A percentile compares a stretch with the other conserved stretches of the same genome.
Evolutionary conservation across 345 rosid species (phyloP).

Genomic region (Linum trigynum): DNA sequence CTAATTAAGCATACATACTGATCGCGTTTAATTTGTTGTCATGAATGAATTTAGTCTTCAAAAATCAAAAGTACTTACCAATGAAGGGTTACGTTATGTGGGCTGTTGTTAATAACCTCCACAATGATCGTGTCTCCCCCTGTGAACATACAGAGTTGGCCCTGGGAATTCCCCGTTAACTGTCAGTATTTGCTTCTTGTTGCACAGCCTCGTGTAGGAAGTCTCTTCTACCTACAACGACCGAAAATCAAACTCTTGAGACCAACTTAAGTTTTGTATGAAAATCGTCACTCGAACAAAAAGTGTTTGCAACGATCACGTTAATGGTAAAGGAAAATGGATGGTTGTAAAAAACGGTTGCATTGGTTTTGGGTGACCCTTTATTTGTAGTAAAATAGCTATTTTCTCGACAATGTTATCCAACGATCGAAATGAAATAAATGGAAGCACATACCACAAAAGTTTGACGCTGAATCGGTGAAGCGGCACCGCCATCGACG

Average conservation of each 20-base stretch:
- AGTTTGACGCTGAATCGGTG: not conserved
- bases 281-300: no score
- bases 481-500: not conserved
- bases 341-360: no score
- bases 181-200: not conserved
- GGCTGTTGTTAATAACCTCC: not conserved
- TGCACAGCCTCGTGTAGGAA: not conserved
- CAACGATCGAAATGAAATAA: no score
- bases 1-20: no score
- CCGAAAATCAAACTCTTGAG: no score
- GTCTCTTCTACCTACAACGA: not conserved
- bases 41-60: no score
- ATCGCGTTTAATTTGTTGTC: not conserved
- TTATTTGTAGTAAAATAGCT: not conserved
- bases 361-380: no score
- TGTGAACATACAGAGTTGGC: not conserved
- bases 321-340: no score
- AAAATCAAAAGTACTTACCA: not conserved
- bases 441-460: no score
- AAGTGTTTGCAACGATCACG: no score
- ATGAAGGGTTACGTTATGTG: not conserved
- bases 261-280: no score
- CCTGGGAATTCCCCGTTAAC: not conserved
- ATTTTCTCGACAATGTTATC: not conserved
- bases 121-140: slow-evolving; percentile 1